phyloP scores from a whole-genome alignment of 129 eudicot genomes.

The Helianthus tuberosus region DNA sequence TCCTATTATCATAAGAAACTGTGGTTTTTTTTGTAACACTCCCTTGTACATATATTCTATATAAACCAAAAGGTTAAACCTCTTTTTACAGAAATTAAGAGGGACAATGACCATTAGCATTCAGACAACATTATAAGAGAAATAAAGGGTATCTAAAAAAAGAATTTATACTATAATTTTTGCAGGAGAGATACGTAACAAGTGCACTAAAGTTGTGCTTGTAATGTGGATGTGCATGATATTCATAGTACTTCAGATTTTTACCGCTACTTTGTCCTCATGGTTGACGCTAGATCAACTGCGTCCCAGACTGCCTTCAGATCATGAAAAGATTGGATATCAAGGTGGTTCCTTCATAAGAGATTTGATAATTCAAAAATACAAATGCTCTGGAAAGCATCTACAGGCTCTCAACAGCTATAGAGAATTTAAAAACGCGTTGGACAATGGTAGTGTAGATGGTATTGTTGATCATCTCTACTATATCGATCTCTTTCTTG shows the following conservation, averaged over 20 bases:
- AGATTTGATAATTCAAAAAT: conserved; percentile 5
- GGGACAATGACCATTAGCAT: not conserved
- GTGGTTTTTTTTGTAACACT: too few relatives aligned
- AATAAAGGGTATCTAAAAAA: not conserved
- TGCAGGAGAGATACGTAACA: conserved; percentile 31
- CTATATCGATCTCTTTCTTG: conserved; percentile 26
- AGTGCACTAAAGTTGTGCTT: conserved; percentile 36
- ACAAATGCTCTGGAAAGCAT: not conserved
- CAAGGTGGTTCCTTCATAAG: conserved; percentile 22
- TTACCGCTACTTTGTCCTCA: conserved; percentile 25
- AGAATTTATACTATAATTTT: not conserved
- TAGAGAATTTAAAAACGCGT: conserved; percentile 27
- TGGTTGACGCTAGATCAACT: conserved; percentile 37
- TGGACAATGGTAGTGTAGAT: conserved; percentile 19
- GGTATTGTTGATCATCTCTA: conserved; percentile 19
- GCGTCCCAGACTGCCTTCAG: conserved; percentile 20
- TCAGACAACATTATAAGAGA: not conserved
- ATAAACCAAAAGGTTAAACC: not conserved
- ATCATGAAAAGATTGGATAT: conserved; percentile 21
- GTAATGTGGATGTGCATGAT: conserved; percentile 19
- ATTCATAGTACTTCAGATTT: too few relatives aligned
- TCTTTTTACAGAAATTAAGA: not conserved
- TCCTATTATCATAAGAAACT: not conserved
- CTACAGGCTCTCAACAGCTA: conserved; percentile 10
- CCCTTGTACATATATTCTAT: not conserved